Evolutionary conservation across 1,284 basidiomycete species (phyloP), one percentile per base, ranked within the genome.

Genomic region (Ustilago esculenta): DNA sequence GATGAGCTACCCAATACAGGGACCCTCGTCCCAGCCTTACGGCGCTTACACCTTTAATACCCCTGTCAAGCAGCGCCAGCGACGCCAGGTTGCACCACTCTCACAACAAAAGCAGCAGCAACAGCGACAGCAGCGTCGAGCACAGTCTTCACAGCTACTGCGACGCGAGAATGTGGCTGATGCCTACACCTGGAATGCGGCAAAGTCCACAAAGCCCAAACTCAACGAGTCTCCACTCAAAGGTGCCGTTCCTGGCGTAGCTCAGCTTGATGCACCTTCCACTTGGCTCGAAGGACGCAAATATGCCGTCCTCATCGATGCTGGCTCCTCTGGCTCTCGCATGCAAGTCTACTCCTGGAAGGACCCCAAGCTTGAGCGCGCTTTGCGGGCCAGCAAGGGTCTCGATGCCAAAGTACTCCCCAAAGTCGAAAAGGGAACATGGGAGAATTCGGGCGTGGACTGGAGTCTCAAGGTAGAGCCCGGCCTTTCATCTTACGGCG

Each of bases 291-390:
- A 53, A 33, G 58, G 54, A 21, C 60, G 80, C 25, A 63, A 81
- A 37, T 98, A 95, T 84, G 94, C 93, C 45, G 89, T 98, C 64
- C 92, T 98, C 56, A 91, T 99, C 81, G 95, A 99, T 85, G 95
- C 95, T 76, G 95, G 95, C 68, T 96, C 93, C 79, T 97, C 94
- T 11, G 95, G 95, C 32, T 98, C 94, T 6, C 87, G 96, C 44
- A 86, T 98, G 42, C 94, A 96, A 83, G 92, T 98, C 72, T 98
- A 98, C 85, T 94, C 92, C 78, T 98, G 95, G 95, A 89, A 87
- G 68, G 91, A 97, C 81, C 88, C 92, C 17, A 86, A 87, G 49
- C 83, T 86, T 1, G 84, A 86, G 56, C 77, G 83, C 3, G 65
- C 51, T 72, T 77, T 79, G 36, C 80, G 74, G 40, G 79, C 73